Evolutionary conservation across 78 protist genomes (phyloP), one percentile per base, ranked within the genome.

Genomic region (Monosiga brevicollis): DNA sequence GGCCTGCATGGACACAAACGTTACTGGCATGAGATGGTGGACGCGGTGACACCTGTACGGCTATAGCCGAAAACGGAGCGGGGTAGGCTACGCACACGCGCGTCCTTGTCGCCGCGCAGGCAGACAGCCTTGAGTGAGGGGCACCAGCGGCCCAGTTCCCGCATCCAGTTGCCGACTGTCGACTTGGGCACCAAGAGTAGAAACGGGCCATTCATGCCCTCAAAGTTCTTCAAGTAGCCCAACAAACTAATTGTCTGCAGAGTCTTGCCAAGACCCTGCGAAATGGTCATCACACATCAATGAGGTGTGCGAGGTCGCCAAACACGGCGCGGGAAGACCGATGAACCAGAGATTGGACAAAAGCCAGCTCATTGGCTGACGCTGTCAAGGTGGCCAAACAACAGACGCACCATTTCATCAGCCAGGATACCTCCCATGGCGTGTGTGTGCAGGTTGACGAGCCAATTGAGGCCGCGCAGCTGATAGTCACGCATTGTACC

Each of bases 341-440:
- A n/a, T n/a, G n/a, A n/a, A n/a, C n/a, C n/a, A n/a, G n/a, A n/a
- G n/a, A n/a, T n/a, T n/a, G n/a, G n/a, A n/a, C n/a, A n/a, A n/a
- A n/a, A n/a, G n/a, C n/a, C n/a, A n/a, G n/a, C n/a, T n/a, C n/a
- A n/a, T n/a, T n/a, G n/a, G n/a, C n/a, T n/a, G n/a, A n/a, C n/a
- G n/a, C n/a, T n/a, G n/a, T n/a, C n/a, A n/a, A n/a, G n/a, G n/a
- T n/a, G n/a, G n/a, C n/a, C n/a, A n/a, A n/a, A n/a, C n/a, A n/a
- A n/a, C 62, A 20, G 62, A 74, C 42, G 11, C 0, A 78, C 94
- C 96, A 93, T 93, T 62, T 93, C 96, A 79, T 93, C 96, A 20
- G 96, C 96, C 26, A 96, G 87, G 77, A 96, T 96, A 32, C 97
- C 98, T 81, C 93, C 94, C 90, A 97, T 86, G 55, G 93, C 94